Evolutionary conservation across 2,329 filamentous ascomycete species (phyloP), one percentile per base, ranked within the genome.

Genomic region (Diaporthe sp.): DNA sequence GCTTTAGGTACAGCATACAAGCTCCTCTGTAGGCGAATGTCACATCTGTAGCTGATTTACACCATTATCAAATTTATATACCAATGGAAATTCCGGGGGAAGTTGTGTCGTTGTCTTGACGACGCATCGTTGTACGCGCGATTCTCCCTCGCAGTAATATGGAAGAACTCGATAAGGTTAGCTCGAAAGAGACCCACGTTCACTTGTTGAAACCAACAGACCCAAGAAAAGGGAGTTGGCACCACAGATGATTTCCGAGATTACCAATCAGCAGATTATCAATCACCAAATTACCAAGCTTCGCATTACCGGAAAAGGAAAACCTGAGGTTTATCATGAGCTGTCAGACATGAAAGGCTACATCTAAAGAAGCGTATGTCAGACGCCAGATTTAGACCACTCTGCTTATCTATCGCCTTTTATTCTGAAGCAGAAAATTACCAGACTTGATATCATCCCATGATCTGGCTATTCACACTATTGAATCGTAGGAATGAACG

Each of bases 251-350:
- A 31, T 2, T 31, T 28, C 8, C 4, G n/a, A 15, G 25, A 31
- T 57, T 34, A 57, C 53, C 53, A 57, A 57, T 60, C 31, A n/a
- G 34, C 17, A 60, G 34, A 60, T 60, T 60, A 60, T 60, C 31
- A 60, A 60, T 60, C 57, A n/a, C 34, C 22, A 1, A 60, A 39
- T 60, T 60, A 60, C 57, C 57, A 60, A 60, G 57, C 34, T 39
- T 4, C 28, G 57, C 28, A n/a, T 39, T 60, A 13, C 31, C 57
- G 12, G 31, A 39, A 39, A 8, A 60, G 31, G 57, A 39, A 34
- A 60, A 6, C 8, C 34, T 15, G 34, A 39, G 9, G 57, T n/a
- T n/a, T 60, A 60, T 60, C 57, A 39, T 60, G 6, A 39, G 34
- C 57, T 60, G 31, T 39, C 19, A n/a, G 6, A 6, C 7, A n/a